Evolutionary conservation across 106 monocot genomes (phyloP).

Genomic region (Apostasia shenzhenica): DNA sequence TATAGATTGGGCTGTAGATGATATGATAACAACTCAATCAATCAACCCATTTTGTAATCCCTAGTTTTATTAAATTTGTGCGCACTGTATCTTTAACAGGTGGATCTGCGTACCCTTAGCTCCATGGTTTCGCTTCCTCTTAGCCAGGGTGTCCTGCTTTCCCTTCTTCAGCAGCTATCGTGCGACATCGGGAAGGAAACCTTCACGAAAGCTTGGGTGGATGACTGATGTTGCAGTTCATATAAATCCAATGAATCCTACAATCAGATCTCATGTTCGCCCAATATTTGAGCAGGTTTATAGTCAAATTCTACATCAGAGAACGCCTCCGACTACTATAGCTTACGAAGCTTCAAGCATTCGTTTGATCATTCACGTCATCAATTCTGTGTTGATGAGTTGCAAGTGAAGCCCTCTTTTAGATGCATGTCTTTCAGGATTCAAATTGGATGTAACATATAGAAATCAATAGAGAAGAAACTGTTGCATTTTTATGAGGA

Average conservation of each 20-base stretch:
- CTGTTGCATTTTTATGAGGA: too few species aligned
- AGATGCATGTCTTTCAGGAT: too few species aligned
- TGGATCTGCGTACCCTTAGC: conserved; percentile 44
- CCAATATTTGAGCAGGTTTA: conserved; percentile 65
- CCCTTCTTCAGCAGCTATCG: conserved; percentile 52
- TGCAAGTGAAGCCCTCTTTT: conserved; percentile 53
- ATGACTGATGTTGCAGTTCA: conserved; percentile 49
- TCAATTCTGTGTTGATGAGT: too few species aligned
- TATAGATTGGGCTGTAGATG: too few species aligned
- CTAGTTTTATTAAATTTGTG: too few species aligned
- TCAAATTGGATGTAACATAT: too few species aligned
- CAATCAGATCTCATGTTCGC: conserved; percentile 42
- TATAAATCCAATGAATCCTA: conserved; percentile 49
- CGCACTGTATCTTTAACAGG: too few species aligned
- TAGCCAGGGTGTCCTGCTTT: too few species aligned
- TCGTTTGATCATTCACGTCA: conserved; percentile 48
- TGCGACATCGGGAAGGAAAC: conserved; percentile 53
- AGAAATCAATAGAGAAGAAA: too few species aligned
- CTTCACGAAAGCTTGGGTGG: conserved; percentile 40
- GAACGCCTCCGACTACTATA: conserved; percentile 27
- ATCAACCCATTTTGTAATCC: too few species aligned
- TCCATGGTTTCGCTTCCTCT: conserved; percentile 28
- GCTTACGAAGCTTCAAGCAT: conserved; percentile 29
- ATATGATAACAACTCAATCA: too few species aligned
- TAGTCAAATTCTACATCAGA: conserved; percentile 29